Conservation (phyloP, 2,329 filamentous ascomycete genomes). For the Pyricularia sp. region DNA sequence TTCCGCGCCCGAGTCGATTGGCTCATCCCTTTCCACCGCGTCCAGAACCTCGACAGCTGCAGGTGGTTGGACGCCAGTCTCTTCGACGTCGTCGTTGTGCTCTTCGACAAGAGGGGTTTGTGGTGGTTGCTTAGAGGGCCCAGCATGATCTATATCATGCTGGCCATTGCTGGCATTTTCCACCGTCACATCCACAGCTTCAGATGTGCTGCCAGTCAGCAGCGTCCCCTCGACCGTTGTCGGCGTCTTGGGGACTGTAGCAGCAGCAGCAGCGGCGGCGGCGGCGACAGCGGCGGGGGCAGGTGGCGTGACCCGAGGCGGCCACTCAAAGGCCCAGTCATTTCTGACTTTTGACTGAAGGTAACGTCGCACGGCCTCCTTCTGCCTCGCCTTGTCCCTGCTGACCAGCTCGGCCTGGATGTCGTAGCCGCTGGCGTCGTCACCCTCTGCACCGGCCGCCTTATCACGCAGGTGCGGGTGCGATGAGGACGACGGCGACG, state of each 20-base stretch:
- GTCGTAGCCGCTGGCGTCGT: neutral
- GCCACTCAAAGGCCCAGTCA: constrained; percentile 55
- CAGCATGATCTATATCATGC: neutral
- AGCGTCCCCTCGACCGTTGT: neutral
- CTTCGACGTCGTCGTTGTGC: neutral
- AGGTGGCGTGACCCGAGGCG: constrained; percentile 18
- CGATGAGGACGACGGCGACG: constrained; percentile 19
- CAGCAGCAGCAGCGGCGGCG: no score
- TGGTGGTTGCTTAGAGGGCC: neutral
- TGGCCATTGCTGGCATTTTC: neutral
- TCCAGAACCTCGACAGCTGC: neutral
- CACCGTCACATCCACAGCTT: neutral
- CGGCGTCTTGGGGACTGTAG: neutral
- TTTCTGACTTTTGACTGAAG: constrained; percentile 43
- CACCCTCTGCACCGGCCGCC: neutral
- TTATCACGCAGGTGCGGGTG: constrained; percentile 25
- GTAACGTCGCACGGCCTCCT: constrained; percentile 50
- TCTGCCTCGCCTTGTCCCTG: constrained; percentile 52
- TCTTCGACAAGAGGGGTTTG: neutral
- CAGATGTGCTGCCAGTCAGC: neutral
- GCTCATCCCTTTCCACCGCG: constrained; percentile 1
- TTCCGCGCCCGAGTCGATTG: constrained; percentile 23
- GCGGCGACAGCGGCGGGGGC: no score
- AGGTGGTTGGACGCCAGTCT: neutral
- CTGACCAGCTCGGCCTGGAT: constrained; percentile 49